A percentile compares a stretch with the other conserved stretches of the same genome.
These are phyloP conservation scores for Mortierella sp. DNA, from an alignment of 371 early-diverging fungal genomes.

Conservation along the genomic window DNA sequence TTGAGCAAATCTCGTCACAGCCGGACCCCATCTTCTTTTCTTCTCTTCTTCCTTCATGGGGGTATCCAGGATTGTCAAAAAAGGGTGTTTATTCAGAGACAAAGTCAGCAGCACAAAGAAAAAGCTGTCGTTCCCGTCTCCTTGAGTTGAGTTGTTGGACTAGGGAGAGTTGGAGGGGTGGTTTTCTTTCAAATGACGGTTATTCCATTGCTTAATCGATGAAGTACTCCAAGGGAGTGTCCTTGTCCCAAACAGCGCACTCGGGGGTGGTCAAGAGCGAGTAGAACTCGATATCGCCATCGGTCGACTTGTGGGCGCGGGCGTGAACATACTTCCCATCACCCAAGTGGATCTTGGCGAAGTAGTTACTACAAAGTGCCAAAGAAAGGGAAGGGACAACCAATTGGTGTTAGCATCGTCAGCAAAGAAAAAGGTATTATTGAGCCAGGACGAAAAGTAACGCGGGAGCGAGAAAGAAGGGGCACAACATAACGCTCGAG, in stretches of 20 bases:
- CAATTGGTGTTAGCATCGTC: background rate
- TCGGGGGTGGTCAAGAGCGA: slow-evolving; percentile 63
- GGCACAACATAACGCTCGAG: background rate
- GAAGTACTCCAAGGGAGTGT: slow-evolving; percentile 67
- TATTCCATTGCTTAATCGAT: slow-evolving; percentile 59
- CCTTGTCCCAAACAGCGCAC: slow-evolving; percentile 66
- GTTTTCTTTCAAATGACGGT: background rate
- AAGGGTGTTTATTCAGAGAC: background rate
- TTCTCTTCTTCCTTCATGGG: background rate
- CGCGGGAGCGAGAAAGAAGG: background rate
- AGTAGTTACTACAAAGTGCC: slow-evolving; percentile 61
- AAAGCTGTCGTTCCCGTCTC: background rate
- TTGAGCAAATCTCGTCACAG: background rate
- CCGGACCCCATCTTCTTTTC: background rate
- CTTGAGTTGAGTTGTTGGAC: background rate
- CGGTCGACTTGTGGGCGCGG: slow-evolving; percentile 61
- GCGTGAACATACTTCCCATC: slow-evolving; percentile 65
- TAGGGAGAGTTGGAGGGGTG: background rate
- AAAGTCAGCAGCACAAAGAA: background rate
- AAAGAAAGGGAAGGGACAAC: background rate
- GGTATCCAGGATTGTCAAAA: background rate
- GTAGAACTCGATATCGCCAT: slow-evolving; percentile 60
- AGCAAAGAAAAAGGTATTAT: background rate
- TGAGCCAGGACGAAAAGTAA: background rate
- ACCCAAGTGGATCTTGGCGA: slow-evolving; percentile 67